Conservation (phyloP, 352 stramenopile genomes). For the Aphanomyces stellatus region DNA sequence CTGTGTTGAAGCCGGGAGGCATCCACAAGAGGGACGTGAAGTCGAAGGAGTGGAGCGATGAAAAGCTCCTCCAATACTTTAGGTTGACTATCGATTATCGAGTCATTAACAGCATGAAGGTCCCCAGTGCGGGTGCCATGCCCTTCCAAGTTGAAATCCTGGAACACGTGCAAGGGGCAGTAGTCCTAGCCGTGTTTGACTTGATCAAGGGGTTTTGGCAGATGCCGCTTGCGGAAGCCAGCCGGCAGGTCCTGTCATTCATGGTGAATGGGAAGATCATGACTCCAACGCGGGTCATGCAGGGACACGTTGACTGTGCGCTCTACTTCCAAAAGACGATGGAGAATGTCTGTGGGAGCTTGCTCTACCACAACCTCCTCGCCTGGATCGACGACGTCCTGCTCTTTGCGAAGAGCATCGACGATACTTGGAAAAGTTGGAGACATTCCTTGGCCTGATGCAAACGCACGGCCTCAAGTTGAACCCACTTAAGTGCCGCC, state of each 20-base stretch:
- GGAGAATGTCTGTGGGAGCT: not conserved
- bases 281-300: conserved; percentile 17
- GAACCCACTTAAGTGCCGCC: conserved; percentile 19
- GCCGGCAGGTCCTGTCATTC: not conserved
- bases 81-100: not conserved
- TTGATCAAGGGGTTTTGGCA: not conserved
- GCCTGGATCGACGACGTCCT: conserved; percentile 32
- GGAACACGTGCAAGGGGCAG: not conserved
- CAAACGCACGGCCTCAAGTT: conserved; percentile 23
- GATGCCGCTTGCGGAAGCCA: not conserved
- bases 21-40: conserved; percentile 17
- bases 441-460: conserved; percentile 22
- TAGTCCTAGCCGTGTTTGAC: not conserved
- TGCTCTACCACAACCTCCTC: conserved; percentile 24
- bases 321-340: conserved; percentile 8
- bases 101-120: not conserved
- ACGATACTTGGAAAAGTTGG: conserved; percentile 22
- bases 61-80: not conserved
- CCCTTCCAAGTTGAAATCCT: not conserved
- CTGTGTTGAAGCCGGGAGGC: not conserved
- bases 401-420: conserved; percentile 23
- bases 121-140: not conserved
- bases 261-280: conserved; percentile 15
- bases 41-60: conserved; percentile 16
- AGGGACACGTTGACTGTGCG: conserved; percentile 17